A percentile compares a stretch with the other conserved stretches of the same genome.
These are phyloP conservation scores for Zalerion maritima DNA, from an alignment of 495 filamentous ascomycete species.

Conservation along the genomic window DNA sequence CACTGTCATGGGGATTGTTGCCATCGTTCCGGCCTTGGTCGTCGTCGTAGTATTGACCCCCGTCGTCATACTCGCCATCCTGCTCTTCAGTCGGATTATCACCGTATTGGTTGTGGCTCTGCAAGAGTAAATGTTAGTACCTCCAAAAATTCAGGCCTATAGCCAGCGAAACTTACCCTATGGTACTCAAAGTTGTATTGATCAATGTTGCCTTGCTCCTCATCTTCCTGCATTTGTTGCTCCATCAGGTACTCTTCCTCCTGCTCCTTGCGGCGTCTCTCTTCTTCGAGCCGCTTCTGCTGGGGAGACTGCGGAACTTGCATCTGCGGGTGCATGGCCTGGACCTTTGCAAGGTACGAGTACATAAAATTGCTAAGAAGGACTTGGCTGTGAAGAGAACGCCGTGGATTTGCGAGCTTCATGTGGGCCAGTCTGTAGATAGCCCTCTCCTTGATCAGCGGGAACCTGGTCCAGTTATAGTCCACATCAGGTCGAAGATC, in stretches of 20 bases:
- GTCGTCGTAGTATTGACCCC: slow-evolving; percentile 34
- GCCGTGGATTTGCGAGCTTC: slow-evolving; percentile 91
- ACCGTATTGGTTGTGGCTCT: slow-evolving; percentile 30
- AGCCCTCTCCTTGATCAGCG: slow-evolving; percentile 87
- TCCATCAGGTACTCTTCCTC: slow-evolving; percentile 35
- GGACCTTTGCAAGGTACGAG: slow-evolving; percentile 94
- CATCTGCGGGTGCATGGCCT: slow-evolving; percentile 92
- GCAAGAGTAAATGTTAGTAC: not conserved
- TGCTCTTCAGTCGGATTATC: slow-evolving; percentile 23
- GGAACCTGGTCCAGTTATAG: slow-evolving; percentile 91
- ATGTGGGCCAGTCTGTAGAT: slow-evolving; percentile 99
- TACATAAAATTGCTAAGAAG: slow-evolving; percentile 99
- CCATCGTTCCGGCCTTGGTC: slow-evolving; percentile 22
- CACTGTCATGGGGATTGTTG: slow-evolving; percentile 12
- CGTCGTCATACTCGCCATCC: slow-evolving; percentile 28
- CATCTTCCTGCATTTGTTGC: slow-evolving; percentile 32
- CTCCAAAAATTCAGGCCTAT: not conserved
- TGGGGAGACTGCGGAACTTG: slow-evolving; percentile 55
- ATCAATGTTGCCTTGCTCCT: slow-evolving; percentile 26
- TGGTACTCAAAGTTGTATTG: slow-evolving; percentile 38
- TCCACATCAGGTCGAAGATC: slow-evolving; percentile 72
- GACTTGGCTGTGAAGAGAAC: slow-evolving; percentile 87
- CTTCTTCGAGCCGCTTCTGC: slow-evolving; percentile 45
- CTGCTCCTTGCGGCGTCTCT: slow-evolving; percentile 44
- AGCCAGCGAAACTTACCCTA: slow-evolving; percentile 22